Evolutionary conservation across 2,329 filamentous ascomycete species (phyloP), one percentile per base, ranked within the genome.

Genomic region (Colletotrichum abscissum): DNA sequence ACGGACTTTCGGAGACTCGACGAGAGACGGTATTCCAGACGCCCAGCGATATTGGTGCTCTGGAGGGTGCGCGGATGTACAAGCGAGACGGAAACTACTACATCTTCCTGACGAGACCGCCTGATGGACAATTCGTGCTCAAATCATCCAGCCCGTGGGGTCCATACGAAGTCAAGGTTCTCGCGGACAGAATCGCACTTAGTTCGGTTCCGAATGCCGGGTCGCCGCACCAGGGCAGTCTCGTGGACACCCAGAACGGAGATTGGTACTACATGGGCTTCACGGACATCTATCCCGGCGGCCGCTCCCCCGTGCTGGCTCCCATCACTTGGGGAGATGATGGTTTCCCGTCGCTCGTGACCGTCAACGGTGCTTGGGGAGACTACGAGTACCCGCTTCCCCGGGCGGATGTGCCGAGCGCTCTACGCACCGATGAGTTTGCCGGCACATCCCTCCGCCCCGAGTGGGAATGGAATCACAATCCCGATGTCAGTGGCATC

Each of bases 401-500:
- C 22, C 35, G 33, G 26, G 33, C 19, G 8, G 56, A 4, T 12
- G 33, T 55, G 26, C 56, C 46, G 33, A 49, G 38, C 42, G 24
- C 42, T 24, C 69, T 67, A 16, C 22, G 30, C 35, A 71, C 62
- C 64, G 71, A 77, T 42, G 62, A n/a, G 1, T 77, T 77, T n/a
- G 11, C 67, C 0, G 85, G 84, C 0, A 72, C 79, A 0, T 68
- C 76, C 0, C 80, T 90, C 0, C 79, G 82, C 7, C 81, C 82
- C 0, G 80, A 84, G 22, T 90, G 88, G 87, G 88, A 90, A 77
- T 91, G 88, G 88, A 91, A 90, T 76, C 88, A 90, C 75, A 90
- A 90, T 76, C 88, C 89, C 0, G 88, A 90, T 73, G 83, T 79
- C 3, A 90, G 79, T 75, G 79, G 77, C 6, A 81, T 88, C 24